Percentiles rank a stretch among this genome's conserved stretches.
Evolutionary conservation across 352 stramenopile genomes (phyloP).

Genomic region (Pythium rhizo-oryzae): DNA sequence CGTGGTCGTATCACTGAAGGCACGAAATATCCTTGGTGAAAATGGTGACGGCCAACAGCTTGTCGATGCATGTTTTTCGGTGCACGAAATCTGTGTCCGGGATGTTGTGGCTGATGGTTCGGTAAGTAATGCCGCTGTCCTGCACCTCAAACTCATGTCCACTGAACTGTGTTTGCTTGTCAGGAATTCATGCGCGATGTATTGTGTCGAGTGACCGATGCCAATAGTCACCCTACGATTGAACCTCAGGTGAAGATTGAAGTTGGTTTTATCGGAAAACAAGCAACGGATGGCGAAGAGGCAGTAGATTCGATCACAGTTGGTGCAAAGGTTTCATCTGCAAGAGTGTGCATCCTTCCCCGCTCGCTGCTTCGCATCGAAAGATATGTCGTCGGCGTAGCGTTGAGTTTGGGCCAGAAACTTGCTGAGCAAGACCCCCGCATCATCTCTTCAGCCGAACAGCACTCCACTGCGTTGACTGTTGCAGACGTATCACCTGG

Average conservation of each 20-base stretch:
- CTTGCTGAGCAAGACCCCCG: constrained; percentile 31
- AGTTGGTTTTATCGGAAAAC: background rate
- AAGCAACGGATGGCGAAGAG: background rate
- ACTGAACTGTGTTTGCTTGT: background rate
- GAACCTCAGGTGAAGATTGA: constrained; percentile 22
- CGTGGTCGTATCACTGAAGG: constrained; percentile 1
- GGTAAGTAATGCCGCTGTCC: constrained; percentile 14
- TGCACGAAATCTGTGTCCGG: constrained; percentile 25
- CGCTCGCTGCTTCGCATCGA: constrained; percentile 31
- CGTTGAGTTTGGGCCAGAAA: constrained; percentile 24
- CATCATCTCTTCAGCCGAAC: constrained; percentile 22
- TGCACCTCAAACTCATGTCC: background rate
- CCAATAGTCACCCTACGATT: background rate
- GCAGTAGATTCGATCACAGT: constrained; percentile 2
- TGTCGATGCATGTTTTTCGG: constrained; percentile 5
- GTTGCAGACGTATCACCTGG: constrained; percentile 6
- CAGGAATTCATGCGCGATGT: constrained; percentile 29
- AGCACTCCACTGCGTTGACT: constrained; percentile 17
- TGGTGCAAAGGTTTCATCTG: constrained; percentile 12
- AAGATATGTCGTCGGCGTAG: constrained; percentile 24
- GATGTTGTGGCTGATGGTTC: constrained; percentile 23
- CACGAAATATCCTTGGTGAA: background rate
- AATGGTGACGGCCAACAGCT: background rate
- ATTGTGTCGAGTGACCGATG: constrained; percentile 10
- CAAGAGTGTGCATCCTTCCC: constrained; percentile 24